Evolutionary conservation across 192 early-diverging fungal genomes (phyloP).

Genomic region (Backusella morwellensis): DNA sequence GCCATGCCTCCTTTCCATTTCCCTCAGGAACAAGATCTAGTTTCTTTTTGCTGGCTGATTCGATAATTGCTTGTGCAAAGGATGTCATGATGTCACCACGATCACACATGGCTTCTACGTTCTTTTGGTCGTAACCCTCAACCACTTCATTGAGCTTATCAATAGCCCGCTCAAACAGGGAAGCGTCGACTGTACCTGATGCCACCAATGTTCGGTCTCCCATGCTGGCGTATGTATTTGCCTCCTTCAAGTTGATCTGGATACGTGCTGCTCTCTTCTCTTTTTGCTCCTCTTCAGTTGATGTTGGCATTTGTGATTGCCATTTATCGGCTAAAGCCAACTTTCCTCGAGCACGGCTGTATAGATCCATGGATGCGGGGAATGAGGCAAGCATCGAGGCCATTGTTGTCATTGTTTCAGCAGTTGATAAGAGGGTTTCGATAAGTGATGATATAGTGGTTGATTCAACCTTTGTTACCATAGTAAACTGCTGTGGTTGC

Average conservation of each 20-base stretch:
- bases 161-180: constrained; percentile 34
- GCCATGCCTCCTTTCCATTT: constrained; percentile 38
- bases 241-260: constrained; percentile 47
- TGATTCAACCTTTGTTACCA: constrained; percentile 39
- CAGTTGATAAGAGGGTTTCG: constrained; percentile 49
- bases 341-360: constrained; percentile 40
- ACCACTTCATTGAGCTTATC: constrained; percentile 42
- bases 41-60: constrained; percentile 4
- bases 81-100: constrained; percentile 49
- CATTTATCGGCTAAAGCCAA: constrained; percentile 39
- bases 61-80: constrained; percentile 40
- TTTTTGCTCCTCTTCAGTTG: constrained; percentile 23
- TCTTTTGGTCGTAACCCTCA: constrained; percentile 28
- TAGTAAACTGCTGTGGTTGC: constrained; percentile 28
- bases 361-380: constrained; percentile 37
- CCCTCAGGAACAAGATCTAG: background rate
- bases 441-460: constrained; percentile 44
- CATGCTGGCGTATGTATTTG: constrained; percentile 40
- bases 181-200: constrained; percentile 32
- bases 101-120: constrained; percentile 57
- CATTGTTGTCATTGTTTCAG: constrained; percentile 47
- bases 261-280: constrained; percentile 37
- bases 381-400: constrained; percentile 46
- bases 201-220: constrained; percentile 47
- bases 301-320: constrained; percentile 29